Conservation (phyloP, 2,329 filamentous ascomycete species). For the Cercospora zeina region DNA sequence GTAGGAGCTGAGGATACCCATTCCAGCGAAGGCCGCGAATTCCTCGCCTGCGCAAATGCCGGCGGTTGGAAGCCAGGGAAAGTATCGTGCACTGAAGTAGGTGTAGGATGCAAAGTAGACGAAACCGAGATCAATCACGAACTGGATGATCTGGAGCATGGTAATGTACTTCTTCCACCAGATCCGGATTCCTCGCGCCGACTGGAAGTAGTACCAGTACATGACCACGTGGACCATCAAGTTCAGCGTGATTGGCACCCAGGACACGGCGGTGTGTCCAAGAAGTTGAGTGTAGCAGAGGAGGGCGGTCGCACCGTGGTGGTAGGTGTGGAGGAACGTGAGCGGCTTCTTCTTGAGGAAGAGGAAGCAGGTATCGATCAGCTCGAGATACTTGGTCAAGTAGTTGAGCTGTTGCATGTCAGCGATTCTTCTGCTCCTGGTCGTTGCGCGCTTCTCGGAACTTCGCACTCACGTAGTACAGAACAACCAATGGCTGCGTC, state of each 20-base stretch:
- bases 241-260: constrained; percentile 92
- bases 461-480: constrained; percentile 81
- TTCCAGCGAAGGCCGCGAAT: constrained; percentile 90
- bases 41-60: constrained; percentile 93
- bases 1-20: constrained; percentile 90
- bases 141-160: constrained; percentile 93
- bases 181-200: constrained; percentile 87
- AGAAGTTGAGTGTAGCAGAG: constrained; percentile 98
- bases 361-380: constrained; percentile 92
- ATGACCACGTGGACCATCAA: constrained; percentile 94
- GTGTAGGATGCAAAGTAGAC: constrained; percentile 99
- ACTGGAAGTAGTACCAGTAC: constrained; percentile 99
- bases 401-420: constrained; percentile 75
- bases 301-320: constrained; percentile 93
- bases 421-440: background rate
- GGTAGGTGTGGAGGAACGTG: constrained; percentile 98
- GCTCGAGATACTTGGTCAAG: constrained; percentile 94
- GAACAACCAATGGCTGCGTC: constrained; percentile 87
- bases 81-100: constrained; percentile 94
- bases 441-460: background rate
- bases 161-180: constrained; percentile 99
- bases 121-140: constrained; percentile 95
- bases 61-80: constrained; percentile 75
- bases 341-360: constrained; percentile 99
- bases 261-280: constrained; percentile 88